Base-by-base conservation (phyloP, 495 filamentous ascomycete species). In the Acidiella bohemica region DNA sequence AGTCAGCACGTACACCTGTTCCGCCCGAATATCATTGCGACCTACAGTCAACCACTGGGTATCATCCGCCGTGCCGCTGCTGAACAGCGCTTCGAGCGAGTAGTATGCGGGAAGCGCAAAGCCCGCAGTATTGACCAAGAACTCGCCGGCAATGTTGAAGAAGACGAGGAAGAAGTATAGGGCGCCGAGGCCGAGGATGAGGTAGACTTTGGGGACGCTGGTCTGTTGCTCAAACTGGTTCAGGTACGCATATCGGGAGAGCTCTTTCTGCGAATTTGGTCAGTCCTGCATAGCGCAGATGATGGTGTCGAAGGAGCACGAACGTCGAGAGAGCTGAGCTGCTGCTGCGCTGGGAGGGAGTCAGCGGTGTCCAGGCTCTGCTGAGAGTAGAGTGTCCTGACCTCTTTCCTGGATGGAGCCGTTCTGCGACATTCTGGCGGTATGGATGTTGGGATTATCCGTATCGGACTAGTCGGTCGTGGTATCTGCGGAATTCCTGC, bases 141-240 rank as follows among this genome's bases (percentile, higher is more conserved):
- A 81, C 61, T 90, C 83, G 55, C 90, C 88, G 46, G 84, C 90
- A 52, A 95, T 87, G 73, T 99, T 99, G 73, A 99, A 92, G 72
- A 96, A 80, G 65, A 96, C 82, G 13, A 99, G 74, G 74, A 95
- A 94, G 72, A 93, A 86, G 72, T 99, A 99, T 53, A 93, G 69
- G 34, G 76, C 78, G 33, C 62, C 72, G 22, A 94, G 61, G 50
- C 90, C 90, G 34, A 94, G 80, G 64, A 93, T 73, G 49, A 76
- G 84, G 56, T 99, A 96, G 59, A 88, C 84, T 72, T 99, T 99
- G 47, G 90, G 90, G 32, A 94, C 76, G 17, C 76, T 80, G 47
- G 84, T 90, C 66, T 93, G 84, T 64, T 81, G 84, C 78, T 99
- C 92, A 48, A 99, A 75, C 67, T 96, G 92, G 73, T 82, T 87